These are phyloP conservation scores for Geranomyces variabilis DNA, from an alignment of 192 early-diverging fungal genomes.

Conservation along the genomic window DNA sequence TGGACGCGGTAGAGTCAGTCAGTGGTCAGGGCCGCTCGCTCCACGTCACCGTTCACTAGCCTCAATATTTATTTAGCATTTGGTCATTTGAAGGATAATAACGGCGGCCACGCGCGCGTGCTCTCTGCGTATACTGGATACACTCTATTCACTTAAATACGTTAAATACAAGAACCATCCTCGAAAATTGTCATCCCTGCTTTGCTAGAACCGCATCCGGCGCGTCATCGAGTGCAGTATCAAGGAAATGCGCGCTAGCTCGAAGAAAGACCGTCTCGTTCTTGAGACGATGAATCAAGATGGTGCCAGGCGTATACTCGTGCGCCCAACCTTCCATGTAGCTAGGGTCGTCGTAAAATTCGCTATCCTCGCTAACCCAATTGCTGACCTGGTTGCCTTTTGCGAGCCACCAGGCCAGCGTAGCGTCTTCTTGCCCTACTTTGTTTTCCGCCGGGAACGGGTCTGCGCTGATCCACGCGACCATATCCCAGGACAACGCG, in stretches of 20 bases:
- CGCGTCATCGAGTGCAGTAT: neutral
- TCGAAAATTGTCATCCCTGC: too few relatives aligned
- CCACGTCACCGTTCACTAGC: too few relatives aligned
- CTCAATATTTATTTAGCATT: too few relatives aligned
- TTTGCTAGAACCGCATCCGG: too few relatives aligned
- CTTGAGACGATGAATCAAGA: conserved; percentile 33
- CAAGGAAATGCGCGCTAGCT: conserved; percentile 22
- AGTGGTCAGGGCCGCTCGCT: too few relatives aligned
- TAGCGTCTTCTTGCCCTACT: conserved; percentile 34
- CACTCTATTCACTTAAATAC: too few relatives aligned
- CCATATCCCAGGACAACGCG: conserved; percentile 39
- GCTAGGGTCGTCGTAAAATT: conserved; percentile 34
- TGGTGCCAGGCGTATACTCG: conserved; percentile 30
- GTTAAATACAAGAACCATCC: too few relatives aligned
- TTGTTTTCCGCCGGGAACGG: conserved; percentile 18
- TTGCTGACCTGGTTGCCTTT: conserved; percentile 14
- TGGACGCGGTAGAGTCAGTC: conserved; percentile 40
- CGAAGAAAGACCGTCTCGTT: conserved; percentile 27
- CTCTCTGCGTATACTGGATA: too few relatives aligned
- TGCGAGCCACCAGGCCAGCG: conserved; percentile 26
- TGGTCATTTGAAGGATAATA: too few relatives aligned
- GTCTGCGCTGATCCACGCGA: conserved; percentile 22
- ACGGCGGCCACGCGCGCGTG: too few relatives aligned
- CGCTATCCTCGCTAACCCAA: conserved; percentile 24
- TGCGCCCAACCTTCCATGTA: conserved; percentile 26